Evolutionary conservation across 2,329 filamentous ascomycete genomes (phyloP), one percentile per base, ranked within the genome.

Genomic region (Neopestalotiopsis rosae): DNA sequence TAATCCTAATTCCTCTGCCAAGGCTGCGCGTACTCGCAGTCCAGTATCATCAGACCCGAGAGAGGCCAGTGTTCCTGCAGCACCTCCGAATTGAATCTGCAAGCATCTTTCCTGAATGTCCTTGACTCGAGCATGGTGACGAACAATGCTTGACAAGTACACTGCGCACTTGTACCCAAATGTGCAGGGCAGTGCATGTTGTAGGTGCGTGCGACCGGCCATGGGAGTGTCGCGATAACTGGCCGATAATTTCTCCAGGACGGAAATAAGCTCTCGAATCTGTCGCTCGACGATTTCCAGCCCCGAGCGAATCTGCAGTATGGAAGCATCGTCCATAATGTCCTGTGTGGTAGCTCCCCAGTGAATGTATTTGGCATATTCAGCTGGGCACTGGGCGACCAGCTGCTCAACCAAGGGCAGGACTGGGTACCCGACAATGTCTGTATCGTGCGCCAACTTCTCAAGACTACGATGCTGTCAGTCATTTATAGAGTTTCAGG

Each of bases 311-410:
- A 88, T 87, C 71, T 89, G 87, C 9, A 89, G 72, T 1, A 87
- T 78, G 13, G 82, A 84, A 0, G 86, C 87, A 0, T 84, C 78
- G 70, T 89, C 87, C 86, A 88, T 88, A 69, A 89, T 88, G 71
- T 89, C 87, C 71, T 89, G 87, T 0, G 87, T 89, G 0, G 87
- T 89, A 1, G 87, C 86, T 9, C 87, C 87, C 86, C 87, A 88
- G 73, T 89, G 87, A 12, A 89, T 82, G 71, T 87, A 88, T 69
- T 82, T 59, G 40, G 80, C n/a, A 76, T 80, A 5, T 77, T 72
- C 40, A 78, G 75, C 14, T 73, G 59, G 59, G 12, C n/a, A 24
- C 9, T 62, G 59, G 34, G 78, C 76, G 1, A 81, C 81, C 30
- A 88, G 75, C 69, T 88, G 86, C 45, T 82, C 79, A 2, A 87